Evolutionary conservation across 495 filamentous ascomycete species (phyloP), one percentile per base, ranked within the genome.

Genomic region (Aspergillus campestris): DNA sequence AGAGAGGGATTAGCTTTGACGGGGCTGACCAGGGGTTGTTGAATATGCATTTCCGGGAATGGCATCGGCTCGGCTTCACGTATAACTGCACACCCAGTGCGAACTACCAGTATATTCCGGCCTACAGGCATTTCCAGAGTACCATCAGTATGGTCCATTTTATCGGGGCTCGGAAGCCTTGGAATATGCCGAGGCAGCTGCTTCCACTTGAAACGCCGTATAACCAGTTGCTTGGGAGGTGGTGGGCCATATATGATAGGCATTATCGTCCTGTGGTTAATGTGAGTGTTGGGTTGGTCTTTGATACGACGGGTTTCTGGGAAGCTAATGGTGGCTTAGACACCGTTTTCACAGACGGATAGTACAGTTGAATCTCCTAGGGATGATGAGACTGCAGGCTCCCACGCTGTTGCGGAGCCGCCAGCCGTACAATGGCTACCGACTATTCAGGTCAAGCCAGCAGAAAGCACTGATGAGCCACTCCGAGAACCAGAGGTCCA

Each of bases 11-110:
- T 60, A 95, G 89, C 54, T 99, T 99, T 55, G 92, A 99, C 66
- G 94, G 92, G 18, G 92, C 94, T 31, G 92, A 99, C 56, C 92
- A 99, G 64, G 92, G 92, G 12, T 74, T 99, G 35, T 67, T 99
- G 57, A 99, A 99, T 61, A 87, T 91, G 73, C 83, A 96, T 64
- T 99, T 95, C 69, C 75, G 73, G 49, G 77, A 84, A 54, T 96
- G 81, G 78, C 82, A 95, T 65, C 78, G 89, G 48, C 68, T 99
- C 52, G 89, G 87, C 69, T 99, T 99, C 66, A 79, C 81, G 30
- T 99, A 96, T 69, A 99, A 99, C 62, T 90, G 88, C 65, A 99
- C 92, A 3, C 89, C 90, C 5, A 92, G 84, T 51, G 89, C 82
- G 27, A 86, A 89, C 56, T 97, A 97, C 67, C 91, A 97, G 66